Base-by-base conservation (phyloP, 495 filamentous ascomycete genomes). In the Tuber indicum region DNA sequence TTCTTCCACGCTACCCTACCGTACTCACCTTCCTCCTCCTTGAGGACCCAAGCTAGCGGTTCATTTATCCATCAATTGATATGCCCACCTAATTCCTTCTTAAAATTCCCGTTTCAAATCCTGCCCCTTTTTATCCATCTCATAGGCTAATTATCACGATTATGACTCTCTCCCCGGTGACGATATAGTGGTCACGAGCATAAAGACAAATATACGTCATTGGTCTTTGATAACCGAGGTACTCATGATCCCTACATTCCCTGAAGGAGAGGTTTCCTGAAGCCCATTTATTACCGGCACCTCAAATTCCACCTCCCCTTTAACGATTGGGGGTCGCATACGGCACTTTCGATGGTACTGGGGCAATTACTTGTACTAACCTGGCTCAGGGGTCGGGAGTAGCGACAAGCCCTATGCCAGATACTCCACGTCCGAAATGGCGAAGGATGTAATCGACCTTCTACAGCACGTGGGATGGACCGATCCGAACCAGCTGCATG, bases 371-470 rank as follows among this genome's bases (percentile, higher is more conserved):
- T 32, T 32, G 32, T 32, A 32, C 72, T 80, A 75, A 78, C 70
- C 52, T 26, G 41, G 32, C 70, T 84, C 81, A 81, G 93, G 93
- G 72, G 91, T 95, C 80, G 93, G 93, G 78, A 87, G 88, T 77
- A 91, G 90, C 69, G 91, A 92, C 84, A 94, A 92, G 84, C 93
- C 93, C 2, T 76, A 87, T 62, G 76, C 89, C 36, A 88, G 91
- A 49, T 95, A 94, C 84, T 88, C 88, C 75, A 92, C 91, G 32
- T 87, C 86, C 76, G 91, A 91, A 76, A 94, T 95, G 92, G 92
- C 92, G 42, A 88, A 85, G 77, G 92, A 95, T 85, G 80, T 88
- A 45, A 72, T 92, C 74, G 93, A 94, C 78, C 83, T 95, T 26
- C 83, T 92, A 70, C 87, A 92, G 74, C 87, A 91, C 78, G 77